phyloP scores from a whole-genome alignment of 1,284 basidiomycete species.

The Ganoderma lingzhi region DNA sequence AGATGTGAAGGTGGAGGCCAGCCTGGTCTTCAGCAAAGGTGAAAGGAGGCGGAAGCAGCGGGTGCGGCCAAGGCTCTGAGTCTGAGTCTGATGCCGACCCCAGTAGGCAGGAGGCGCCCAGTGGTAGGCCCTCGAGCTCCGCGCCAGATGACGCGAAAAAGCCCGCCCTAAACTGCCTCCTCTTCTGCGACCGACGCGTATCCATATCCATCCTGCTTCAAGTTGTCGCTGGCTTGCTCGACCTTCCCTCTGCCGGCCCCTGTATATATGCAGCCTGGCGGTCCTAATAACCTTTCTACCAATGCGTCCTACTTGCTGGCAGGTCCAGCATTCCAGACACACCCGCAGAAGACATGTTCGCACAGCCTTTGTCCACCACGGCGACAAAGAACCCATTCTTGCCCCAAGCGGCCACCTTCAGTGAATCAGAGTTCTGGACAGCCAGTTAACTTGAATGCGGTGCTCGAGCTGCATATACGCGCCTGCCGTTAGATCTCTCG shows the following conservation, averaged over 20 bases:
- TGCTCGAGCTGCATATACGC: constrained; percentile 10
- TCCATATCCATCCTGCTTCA: constrained; percentile 5
- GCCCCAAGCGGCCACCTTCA: background rate
- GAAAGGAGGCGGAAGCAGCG: constrained; percentile 13
- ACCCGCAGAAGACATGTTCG: background rate
- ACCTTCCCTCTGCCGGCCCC: background rate
- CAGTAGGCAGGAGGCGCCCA: constrained; percentile 21
- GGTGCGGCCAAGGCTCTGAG: too few species aligned
- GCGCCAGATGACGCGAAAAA: constrained; percentile 35
- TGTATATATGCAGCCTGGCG: constrained; percentile 5
- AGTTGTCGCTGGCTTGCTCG: background rate
- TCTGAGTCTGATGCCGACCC: constrained; percentile 15
- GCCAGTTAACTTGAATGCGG: constrained; percentile 11
- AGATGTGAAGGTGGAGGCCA: constrained; percentile 21
- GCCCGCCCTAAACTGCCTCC: constrained; percentile 34
- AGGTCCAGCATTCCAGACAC: constrained; percentile 3
- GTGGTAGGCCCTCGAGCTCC: background rate
- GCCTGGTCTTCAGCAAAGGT: background rate
- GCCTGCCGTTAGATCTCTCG: background rate
- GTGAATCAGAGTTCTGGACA: background rate
- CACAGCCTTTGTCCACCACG: constrained; percentile 23
- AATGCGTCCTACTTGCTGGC: background rate
- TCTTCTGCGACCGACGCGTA: constrained; percentile 14
- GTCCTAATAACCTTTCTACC: background rate
- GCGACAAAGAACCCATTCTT: constrained; percentile 6